phyloP scores from a whole-genome alignment of 2,329 filamentous ascomycete species.

The Byssochlamys sp. region DNA sequence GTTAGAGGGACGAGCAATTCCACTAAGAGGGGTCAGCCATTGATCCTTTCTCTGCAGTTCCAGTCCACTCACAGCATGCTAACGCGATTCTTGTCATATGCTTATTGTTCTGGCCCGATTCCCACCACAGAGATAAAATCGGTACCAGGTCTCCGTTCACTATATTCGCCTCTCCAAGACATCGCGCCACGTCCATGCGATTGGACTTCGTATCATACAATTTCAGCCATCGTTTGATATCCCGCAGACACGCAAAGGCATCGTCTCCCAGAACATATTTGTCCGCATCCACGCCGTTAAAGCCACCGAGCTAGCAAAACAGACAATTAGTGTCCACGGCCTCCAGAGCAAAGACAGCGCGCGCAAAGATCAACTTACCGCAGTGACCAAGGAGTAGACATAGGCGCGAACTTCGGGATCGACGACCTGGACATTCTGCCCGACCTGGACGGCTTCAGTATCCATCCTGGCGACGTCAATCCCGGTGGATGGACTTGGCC shows the following conservation, averaged over 20 bases:
- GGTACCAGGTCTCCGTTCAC: conserved; percentile 80
- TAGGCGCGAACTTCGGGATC: conserved; percentile 89
- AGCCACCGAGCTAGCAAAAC: conserved; percentile 64
- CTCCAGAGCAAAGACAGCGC: background rate
- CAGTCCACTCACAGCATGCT: conserved; percentile 52
- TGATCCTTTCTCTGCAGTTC: background rate
- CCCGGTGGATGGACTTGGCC: background rate
- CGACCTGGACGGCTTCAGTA: conserved; percentile 28
- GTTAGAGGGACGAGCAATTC: conserved; percentile 87
- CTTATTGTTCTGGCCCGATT: conserved; percentile 60
- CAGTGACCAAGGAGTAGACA: conserved; percentile 85
- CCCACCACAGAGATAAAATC: conserved; percentile 74
- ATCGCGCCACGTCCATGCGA: conserved; percentile 87
- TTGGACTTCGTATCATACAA: conserved; percentile 90
- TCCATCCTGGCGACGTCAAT: conserved; percentile 26
- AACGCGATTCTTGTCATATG: conserved; percentile 71
- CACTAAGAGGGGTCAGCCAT: conserved; percentile 38
- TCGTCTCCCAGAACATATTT: conserved; percentile 87
- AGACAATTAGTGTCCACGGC: conserved; percentile 10
- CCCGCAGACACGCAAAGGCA: conserved; percentile 79
- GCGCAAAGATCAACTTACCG: conserved; percentile 49
- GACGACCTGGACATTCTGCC: conserved; percentile 50
- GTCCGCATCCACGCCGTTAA: conserved; percentile 67
- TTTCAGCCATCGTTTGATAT: conserved; percentile 89
- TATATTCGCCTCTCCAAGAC: conserved; percentile 83